phyloP scores from a whole-genome alignment of 352 stramenopile genomes.

The Pythium coloratum region DNA sequence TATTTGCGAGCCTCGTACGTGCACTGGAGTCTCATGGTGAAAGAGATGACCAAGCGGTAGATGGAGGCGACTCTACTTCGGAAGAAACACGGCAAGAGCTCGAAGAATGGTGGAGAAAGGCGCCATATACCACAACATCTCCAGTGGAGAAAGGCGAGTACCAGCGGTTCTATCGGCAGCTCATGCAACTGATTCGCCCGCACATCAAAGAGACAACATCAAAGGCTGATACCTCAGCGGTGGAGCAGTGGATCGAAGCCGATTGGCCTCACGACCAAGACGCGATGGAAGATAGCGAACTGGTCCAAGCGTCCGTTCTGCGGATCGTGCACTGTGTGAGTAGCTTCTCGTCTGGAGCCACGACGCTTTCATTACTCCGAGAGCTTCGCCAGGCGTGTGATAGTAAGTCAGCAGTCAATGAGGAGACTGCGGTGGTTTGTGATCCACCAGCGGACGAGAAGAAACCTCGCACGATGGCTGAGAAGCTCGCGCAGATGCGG shows the following conservation, averaged over 20 bases:
- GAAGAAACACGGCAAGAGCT: slow-evolving; percentile 5
- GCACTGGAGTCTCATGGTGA: neutral
- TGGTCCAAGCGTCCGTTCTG: neutral
- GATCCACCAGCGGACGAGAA: neutral
- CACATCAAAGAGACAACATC: neutral
- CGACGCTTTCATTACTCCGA: neutral
- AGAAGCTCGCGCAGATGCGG: slow-evolving; percentile 27
- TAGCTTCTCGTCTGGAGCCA: neutral
- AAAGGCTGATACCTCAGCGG: neutral
- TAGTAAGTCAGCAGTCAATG: neutral
- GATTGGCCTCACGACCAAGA: slow-evolving; percentile 14
- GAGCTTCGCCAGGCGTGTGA: neutral
- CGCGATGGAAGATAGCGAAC: neutral
- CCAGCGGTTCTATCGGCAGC: slow-evolving; percentile 9
- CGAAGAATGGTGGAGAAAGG: slow-evolving; percentile 10
- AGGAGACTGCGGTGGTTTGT: neutral
- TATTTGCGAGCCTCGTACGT: slow-evolving; percentile 14
- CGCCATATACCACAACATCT: neutral
- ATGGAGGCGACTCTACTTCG: neutral
- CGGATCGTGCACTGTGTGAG: neutral
- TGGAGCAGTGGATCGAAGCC: slow-evolving; percentile 4
- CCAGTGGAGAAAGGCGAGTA: neutral
- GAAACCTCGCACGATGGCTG: slow-evolving; percentile 19
- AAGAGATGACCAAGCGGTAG: no score
- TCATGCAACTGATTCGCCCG: neutral